Evolutionary conservation across 495 filamentous ascomycete species (phyloP).

Genomic region (Penicillium desertorum): DNA sequence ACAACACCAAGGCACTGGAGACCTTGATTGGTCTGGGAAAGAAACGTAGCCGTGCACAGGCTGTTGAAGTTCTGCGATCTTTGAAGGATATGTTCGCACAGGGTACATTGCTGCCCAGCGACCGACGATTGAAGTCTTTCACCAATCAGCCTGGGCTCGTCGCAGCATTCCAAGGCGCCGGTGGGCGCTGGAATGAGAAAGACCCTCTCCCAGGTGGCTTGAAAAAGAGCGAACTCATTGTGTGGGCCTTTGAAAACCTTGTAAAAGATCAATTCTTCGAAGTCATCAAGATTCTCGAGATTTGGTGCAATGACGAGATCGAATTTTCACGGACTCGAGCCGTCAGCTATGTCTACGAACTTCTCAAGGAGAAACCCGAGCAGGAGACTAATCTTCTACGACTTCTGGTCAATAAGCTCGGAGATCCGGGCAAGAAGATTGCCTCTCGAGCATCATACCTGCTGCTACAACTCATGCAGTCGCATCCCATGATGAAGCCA

Average conservation of each 20-base stretch:
- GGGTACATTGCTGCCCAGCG: conserved; percentile 76
- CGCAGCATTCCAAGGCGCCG: conserved; percentile 57
- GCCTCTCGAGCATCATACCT: conserved; percentile 89
- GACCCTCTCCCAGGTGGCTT: conserved; percentile 68
- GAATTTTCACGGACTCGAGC: conserved; percentile 84
- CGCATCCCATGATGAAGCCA: conserved; percentile 90
- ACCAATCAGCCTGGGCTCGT: conserved; percentile 75
- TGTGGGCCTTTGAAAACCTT: conserved; percentile 94
- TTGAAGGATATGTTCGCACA: conserved; percentile 91
- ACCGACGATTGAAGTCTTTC: conserved; percentile 78
- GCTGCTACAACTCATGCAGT: conserved; percentile 80
- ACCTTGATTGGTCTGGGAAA: conserved; percentile 73
- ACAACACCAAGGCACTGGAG: conserved; percentile 85
- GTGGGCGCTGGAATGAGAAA: conserved; percentile 60
- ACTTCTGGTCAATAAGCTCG: conserved; percentile 91
- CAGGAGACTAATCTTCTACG: conserved; percentile 93
- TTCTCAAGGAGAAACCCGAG: conserved; percentile 93
- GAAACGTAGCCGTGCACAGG: conserved; percentile 91
- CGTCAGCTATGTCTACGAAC: conserved; percentile 81
- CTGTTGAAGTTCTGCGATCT: conserved; percentile 84
- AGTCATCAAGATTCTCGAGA: conserved; percentile 82
- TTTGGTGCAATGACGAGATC: conserved; percentile 90
- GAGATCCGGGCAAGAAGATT: conserved; percentile 91
- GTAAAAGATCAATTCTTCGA: conserved; percentile 90
- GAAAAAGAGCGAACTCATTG: conserved; percentile 71